Percentiles rank a stretch among this genome's conserved stretches.
phyloP scores from a whole-genome alignment of 352 stramenopile genomes.

The Phytophthora megakarya region DNA sequence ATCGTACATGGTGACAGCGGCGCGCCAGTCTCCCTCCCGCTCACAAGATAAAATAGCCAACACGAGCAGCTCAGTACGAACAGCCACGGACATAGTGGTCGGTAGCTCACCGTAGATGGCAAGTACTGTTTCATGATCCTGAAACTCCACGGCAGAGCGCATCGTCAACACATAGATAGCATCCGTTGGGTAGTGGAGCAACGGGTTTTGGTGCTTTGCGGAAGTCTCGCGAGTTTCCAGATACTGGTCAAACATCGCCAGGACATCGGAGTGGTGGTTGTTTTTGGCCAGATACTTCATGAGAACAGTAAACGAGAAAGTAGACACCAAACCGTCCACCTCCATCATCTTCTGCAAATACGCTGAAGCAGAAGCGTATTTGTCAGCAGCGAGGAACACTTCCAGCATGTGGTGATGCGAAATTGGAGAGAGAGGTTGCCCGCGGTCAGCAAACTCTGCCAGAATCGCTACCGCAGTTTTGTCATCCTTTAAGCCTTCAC shows the following conservation, averaged over 20 bases:
- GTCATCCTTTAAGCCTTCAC: constrained; percentile 53
- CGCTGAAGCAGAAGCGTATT: constrained; percentile 47
- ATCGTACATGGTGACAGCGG: constrained; percentile 78
- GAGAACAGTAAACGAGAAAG: constrained; percentile 73
- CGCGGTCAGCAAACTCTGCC: constrained; percentile 64
- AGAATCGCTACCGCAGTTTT: constrained; percentile 51
- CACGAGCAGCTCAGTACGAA: constrained; percentile 58
- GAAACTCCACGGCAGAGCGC: constrained; percentile 46
- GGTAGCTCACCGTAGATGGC: constrained; percentile 61
- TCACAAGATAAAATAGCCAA: constrained; percentile 67
- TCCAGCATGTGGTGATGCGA: constrained; percentile 81
- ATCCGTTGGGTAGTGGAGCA: constrained; percentile 70
- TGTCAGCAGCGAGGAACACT: constrained; percentile 62
- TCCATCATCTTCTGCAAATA: constrained; percentile 62
- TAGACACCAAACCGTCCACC: constrained; percentile 48
- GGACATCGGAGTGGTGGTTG: constrained; percentile 44
- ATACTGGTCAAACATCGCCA: constrained; percentile 70
- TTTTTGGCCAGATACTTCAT: constrained; percentile 70
- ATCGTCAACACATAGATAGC: constrained; percentile 69
- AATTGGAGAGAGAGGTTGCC: constrained; percentile 59
- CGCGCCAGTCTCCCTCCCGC: constrained; percentile 68
- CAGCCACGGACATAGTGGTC: constrained; percentile 45
- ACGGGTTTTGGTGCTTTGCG: constrained; percentile 51
- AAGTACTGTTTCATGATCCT: constrained; percentile 67
- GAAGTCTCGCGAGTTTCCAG: constrained; percentile 50